phyloP scores from a whole-genome alignment of 192 early-diverging fungal genomes.

The Phlyctochytrium planicorne region DNA sequence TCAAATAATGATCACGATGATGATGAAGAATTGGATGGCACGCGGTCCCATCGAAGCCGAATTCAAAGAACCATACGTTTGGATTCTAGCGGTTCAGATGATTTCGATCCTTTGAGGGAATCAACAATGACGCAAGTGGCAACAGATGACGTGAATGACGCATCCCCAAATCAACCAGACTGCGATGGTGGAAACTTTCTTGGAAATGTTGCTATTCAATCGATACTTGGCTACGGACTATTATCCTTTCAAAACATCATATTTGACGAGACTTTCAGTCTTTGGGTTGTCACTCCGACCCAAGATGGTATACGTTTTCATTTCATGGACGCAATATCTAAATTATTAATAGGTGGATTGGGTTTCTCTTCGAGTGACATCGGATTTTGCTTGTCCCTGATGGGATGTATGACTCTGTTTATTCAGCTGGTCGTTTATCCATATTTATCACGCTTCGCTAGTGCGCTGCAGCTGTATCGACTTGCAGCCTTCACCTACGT shows the following conservation, averaged over 20 bases:
- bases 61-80: neutral
- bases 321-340: conserved; percentile 1
- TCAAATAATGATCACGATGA: conserved; percentile 3
- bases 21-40: neutral
- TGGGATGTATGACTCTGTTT: neutral
- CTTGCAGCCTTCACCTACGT: conserved; percentile 10
- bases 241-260: conserved; percentile 41
- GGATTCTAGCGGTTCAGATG: neutral
- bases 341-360: neutral
- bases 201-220: conserved; percentile 9
- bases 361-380: neutral
- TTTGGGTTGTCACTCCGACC: conserved; percentile 45
- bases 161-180: too few relatives aligned
- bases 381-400: neutral
- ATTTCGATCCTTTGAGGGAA: neutral
- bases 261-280: conserved; percentile 43
- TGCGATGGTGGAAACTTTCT: neutral
- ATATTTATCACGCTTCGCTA: conserved; percentile 7
- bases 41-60: too few relatives aligned
- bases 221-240: conserved; percentile 31
- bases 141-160: neutral
- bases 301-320: conserved; percentile 1
- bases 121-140: conserved; percentile 3
- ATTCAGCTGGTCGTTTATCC: conserved; percentile 20
- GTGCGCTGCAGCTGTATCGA: conserved; percentile 12